A percentile compares a stretch with the other conserved stretches of the same genome.
Conservation (phyloP, 345 rosid genomes). For the Streptanthus diversifolius region DNA sequence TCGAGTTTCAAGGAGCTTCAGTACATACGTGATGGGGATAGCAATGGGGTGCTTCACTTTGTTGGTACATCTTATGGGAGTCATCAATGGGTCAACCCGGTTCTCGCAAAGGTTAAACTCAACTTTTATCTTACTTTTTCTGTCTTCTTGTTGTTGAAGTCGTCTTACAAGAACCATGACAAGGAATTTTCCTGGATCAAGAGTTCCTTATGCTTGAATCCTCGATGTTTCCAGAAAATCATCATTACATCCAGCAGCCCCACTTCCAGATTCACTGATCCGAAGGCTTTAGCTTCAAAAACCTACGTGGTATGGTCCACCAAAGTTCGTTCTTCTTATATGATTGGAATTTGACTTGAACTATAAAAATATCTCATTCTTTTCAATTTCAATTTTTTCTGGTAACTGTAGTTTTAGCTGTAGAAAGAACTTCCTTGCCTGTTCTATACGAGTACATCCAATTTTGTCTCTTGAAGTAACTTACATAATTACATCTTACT, state of each 20-base stretch:
- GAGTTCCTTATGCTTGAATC: constrained; percentile 7
- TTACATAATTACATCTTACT: not conserved
- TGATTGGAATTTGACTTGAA: not conserved
- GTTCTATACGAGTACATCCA: not conserved
- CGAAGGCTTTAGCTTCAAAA: constrained; percentile 81
- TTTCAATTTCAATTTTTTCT: not conserved
- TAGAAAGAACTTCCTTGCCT: not conserved
- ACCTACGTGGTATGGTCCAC: constrained; percentile 59
- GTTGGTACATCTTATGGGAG: constrained; percentile 88
- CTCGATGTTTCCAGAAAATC: constrained; percentile 53
- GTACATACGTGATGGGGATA: constrained; percentile 95
- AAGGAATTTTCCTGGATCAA: not conserved
- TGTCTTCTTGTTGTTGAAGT: not conserved
- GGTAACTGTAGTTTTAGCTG: not conserved
- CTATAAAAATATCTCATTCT: not conserved
- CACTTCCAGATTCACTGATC: constrained; percentile 77
- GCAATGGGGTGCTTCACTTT: constrained; percentile 85
- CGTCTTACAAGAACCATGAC: not conserved
- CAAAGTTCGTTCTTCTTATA: not conserved
- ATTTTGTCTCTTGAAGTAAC: not conserved
- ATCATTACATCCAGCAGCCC: constrained; percentile 77
- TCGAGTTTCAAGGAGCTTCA: constrained; percentile 96
- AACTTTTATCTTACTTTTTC: not conserved
- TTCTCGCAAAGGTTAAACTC: constrained; percentile 68
- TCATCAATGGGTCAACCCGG: constrained; percentile 98